Evolutionary conservation across 192 early-diverging fungal species (phyloP).

Genomic region (Backusella circina): DNA sequence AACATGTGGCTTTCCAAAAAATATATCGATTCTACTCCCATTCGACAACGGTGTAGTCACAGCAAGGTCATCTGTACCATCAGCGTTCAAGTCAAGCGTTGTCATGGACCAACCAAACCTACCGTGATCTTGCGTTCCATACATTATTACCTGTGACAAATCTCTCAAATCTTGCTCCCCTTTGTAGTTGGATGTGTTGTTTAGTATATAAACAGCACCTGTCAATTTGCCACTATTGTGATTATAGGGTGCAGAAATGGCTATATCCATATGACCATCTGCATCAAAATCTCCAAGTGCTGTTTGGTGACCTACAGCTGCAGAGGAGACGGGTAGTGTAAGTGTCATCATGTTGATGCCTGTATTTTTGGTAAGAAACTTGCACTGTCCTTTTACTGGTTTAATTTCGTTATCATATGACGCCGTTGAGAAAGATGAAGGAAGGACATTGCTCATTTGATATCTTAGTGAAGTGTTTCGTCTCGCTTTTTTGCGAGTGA

Average conservation of each 20-base stretch:
- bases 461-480: background rate
- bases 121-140: constrained; percentile 15
- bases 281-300: constrained; percentile 71
- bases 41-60: constrained; percentile 58
- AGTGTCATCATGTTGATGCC: constrained; percentile 23
- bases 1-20: constrained; percentile 49
- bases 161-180: background rate
- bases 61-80: constrained; percentile 85
- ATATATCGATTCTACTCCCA: constrained; percentile 62
- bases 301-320: constrained; percentile 61
- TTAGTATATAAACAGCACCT: constrained; percentile 59
- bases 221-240: constrained; percentile 22
- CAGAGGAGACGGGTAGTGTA: constrained; percentile 48
- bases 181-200: background rate
- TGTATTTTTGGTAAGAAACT: background rate
- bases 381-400: background rate
- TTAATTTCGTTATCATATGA: background rate
- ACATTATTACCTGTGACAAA: background rate
- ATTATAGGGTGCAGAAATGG: constrained; percentile 62
- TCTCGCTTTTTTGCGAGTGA: background rate
- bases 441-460: background rate
- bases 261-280: constrained; percentile 55
- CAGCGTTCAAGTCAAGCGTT: constrained; percentile 78
- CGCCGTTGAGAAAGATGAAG: background rate
- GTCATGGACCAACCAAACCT: constrained; percentile 77